Evolutionary conservation across 495 filamentous ascomycete species (phyloP).

Genomic region (Penicillium diatomitis): DNA sequence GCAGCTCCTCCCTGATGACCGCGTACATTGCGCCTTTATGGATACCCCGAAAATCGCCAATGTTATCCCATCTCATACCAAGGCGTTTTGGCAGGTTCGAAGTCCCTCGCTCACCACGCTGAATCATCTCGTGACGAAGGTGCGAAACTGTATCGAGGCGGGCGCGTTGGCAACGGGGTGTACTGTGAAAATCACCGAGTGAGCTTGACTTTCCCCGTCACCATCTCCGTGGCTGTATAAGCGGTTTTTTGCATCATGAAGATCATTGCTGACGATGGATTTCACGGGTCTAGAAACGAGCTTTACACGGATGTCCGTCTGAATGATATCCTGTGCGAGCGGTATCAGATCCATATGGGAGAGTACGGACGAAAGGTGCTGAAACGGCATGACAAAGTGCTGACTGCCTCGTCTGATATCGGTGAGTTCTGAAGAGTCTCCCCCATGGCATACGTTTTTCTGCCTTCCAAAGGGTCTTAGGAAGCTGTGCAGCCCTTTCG

Average conservation of each 20-base stretch:
- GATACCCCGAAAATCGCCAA: constrained; percentile 52
- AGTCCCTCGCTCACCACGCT: constrained; percentile 39
- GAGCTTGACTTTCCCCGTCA: background rate
- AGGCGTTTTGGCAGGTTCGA: constrained; percentile 43
- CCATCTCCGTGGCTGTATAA: no score
- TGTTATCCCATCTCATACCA: constrained; percentile 50
- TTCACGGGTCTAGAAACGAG: constrained; percentile 21
- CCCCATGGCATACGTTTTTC: no score
- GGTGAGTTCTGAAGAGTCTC: constrained; percentile 29
- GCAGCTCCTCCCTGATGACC: constrained; percentile 52
- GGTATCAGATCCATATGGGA: constrained; percentile 45
- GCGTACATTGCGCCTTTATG: constrained; percentile 50
- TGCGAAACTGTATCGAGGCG: constrained; percentile 50
- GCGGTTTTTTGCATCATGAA: background rate
- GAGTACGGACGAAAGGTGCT: constrained; percentile 37
- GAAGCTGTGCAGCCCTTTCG: background rate
- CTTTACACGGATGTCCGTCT: constrained; percentile 52
- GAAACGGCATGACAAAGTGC: constrained; percentile 36
- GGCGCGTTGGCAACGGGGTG: constrained; percentile 55
- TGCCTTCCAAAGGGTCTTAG: constrained; percentile 7
- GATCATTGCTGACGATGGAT: background rate
- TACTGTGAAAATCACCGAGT: constrained; percentile 38
- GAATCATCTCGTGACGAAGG: constrained; percentile 39
- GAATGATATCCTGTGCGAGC: constrained; percentile 46
- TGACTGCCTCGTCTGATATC: constrained; percentile 43